phyloP scores from a whole-genome alignment of 1,139 yeast genomes.

The Geotrichum bryndzae region DNA sequence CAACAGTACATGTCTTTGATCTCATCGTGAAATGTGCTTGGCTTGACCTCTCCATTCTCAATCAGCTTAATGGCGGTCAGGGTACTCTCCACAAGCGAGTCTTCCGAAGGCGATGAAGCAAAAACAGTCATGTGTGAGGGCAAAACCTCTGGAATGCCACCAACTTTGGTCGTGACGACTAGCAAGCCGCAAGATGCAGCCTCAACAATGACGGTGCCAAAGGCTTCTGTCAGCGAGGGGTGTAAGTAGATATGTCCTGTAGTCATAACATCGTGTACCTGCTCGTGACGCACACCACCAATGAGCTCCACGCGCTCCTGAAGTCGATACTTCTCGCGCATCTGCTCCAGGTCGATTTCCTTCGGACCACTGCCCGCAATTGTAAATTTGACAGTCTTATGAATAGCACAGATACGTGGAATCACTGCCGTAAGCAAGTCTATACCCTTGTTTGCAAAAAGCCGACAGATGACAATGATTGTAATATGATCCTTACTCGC shows the following conservation, averaged over 20 bases:
- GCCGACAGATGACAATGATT: conserved; percentile 82
- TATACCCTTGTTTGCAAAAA: conserved; percentile 95
- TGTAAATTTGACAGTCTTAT: conserved; percentile 64
- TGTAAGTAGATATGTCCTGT: conserved; percentile 91
- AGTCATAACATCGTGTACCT: conserved; percentile 87
- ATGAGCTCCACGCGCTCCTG: conserved; percentile 83
- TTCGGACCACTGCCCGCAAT: conserved; percentile 98
- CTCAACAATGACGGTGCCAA: conserved; percentile 94
- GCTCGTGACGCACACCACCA: conserved; percentile 88
- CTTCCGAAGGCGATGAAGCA: conserved; percentile 73
- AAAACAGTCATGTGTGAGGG: conserved; percentile 92
- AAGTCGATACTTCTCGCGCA: conserved; percentile 79
- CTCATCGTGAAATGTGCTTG: conserved; percentile 70
- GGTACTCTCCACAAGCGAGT: conserved; percentile 66
- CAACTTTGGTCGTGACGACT: conserved; percentile 93
- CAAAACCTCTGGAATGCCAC: conserved; percentile 95
- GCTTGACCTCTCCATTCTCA: conserved; percentile 55
- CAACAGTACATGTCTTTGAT: conserved; percentile 85
- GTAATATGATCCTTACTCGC: conserved; percentile 46
- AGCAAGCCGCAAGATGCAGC: conserved; percentile 95
- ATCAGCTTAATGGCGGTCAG: conserved; percentile 57
- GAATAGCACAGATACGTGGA: conserved; percentile 67
- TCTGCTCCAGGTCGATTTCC: conserved; percentile 86
- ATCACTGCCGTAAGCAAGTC: conserved; percentile 80
- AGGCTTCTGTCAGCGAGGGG: conserved; percentile 93